Evolutionary conservation across 2,329 filamentous ascomycete species (phyloP), one percentile per base, ranked within the genome.

Genomic region (Arthrobotrys sinensis): DNA sequence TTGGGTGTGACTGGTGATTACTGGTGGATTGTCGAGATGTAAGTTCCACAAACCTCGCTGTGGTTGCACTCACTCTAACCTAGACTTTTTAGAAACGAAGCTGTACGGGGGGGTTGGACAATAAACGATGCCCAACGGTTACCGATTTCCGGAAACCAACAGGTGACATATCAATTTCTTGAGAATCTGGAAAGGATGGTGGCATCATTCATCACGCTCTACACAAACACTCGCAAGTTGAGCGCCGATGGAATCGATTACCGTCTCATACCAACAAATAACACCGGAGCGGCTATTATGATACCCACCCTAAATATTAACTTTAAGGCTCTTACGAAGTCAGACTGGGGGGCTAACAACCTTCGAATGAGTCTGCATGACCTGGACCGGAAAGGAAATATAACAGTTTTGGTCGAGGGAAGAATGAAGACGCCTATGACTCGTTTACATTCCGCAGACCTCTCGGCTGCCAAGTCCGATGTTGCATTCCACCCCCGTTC

Each of bases 1-100:
- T 87, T 93, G 83, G 90, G 91, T 82, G 87, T 92, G 82, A 87
- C 88, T 82, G 92, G 93, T 66, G 92, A 96, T 82, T 88, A 88
- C 79, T 97, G 93, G 92, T 94, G 91, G 90, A 85, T 94, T 76
- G 86, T 93, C 67, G 88, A 91, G 83, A 84, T 89, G 87, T 90
- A 85, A 85, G 88, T 76, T 46, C 36, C 67, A 63, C 40, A 73
- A 32, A 32, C 19, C 38, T 16, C 14, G 14, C 14, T 1, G 7
- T 19, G 19, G 21, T 14, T 16, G 28, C 3, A 21, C 21, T 19
- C 36, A 3, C 14, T 53, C 65, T 76, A 60, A 76, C 53, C 32
- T 64, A 34, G 16, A 34, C 34, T 60, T 19, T 32, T 19, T 62
- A 80, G 75, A 50, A 70, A 80, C 76, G 68, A 80, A 38, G 34